These are phyloP conservation scores for Chrysoporthe cubensis DNA, from an alignment of 2,329 filamentous ascomycete species.

Conservation along the genomic window DNA sequence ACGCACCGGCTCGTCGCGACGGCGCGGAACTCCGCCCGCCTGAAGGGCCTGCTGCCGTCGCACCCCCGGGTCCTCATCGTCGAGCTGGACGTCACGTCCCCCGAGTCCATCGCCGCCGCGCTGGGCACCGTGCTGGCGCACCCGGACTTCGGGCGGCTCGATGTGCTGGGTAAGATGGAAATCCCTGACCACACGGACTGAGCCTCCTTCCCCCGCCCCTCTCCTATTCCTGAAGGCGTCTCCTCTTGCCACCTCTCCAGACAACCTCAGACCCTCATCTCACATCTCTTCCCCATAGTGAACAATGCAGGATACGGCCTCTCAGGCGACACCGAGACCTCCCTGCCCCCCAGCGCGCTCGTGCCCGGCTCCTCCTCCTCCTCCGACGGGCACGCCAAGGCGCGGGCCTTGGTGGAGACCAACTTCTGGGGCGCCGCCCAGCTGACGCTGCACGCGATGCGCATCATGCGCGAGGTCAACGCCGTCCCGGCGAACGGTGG, in stretches of 20 bases:
- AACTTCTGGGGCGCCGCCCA: conserved; percentile 37
- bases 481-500: conserved; percentile 28
- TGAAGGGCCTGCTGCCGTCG: conserved; percentile 41
- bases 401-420: conserved; percentile 36
- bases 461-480: conserved; percentile 37
- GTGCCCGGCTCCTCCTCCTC: conserved; percentile 23
- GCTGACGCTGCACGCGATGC: conserved; percentile 35
- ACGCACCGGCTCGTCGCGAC: conserved; percentile 36
- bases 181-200: fast-evolving
- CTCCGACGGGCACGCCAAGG: conserved; percentile 26
- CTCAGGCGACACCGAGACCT: conserved; percentile 39
- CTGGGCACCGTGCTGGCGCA: conserved; percentile 37
- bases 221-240: too few relatives aligned
- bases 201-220: too few relatives aligned
- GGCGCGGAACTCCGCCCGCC: conserved; percentile 40
- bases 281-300: conserved; percentile 25
- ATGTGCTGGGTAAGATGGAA: conserved; percentile 33
- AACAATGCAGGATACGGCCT: conserved; percentile 49
- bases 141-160: conserved; percentile 40
- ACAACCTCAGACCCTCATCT: not conserved
- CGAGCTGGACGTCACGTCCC: conserved; percentile 48
- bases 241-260: not conserved
- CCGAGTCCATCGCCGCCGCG: conserved; percentile 37
- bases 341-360: conserved; percentile 1
- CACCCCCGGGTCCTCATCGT: conserved; percentile 43